Evolutionary conservation across 768 basidiomycete species (phyloP).

Genomic region (Macrolepiota albuminosa): DNA sequence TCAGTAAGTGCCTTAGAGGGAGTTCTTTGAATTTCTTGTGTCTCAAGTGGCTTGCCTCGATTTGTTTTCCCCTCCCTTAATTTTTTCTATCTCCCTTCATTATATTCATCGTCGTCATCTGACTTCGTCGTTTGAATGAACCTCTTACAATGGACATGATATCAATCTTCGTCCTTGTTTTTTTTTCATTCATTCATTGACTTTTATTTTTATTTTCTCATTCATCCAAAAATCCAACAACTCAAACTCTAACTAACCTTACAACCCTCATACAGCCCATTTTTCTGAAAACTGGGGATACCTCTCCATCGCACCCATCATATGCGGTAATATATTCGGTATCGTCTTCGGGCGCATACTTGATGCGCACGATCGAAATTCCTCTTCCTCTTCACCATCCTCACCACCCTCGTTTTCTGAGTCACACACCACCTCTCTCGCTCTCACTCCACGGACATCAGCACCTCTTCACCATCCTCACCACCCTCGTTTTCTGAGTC

Average conservation of each 20-base stretch:
- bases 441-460: background rate
- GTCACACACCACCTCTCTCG: slow-evolving; percentile 38
- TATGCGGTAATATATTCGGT: slow-evolving; percentile 82
- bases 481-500: slow-evolving; percentile 47
- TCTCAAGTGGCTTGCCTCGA: too few species aligned
- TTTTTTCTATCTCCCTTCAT: background rate
- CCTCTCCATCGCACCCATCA: slow-evolving; percentile 65
- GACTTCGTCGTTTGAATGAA: background rate
- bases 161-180: too few species aligned
- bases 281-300: slow-evolving; percentile 89
- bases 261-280: slow-evolving; percentile 37
- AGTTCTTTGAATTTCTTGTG: background rate
- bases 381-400: background rate
- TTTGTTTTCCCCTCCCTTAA: background rate
- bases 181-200: background rate
- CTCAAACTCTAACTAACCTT: background rate
- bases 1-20: slow-evolving; percentile 46
- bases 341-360: slow-evolving; percentile 76
- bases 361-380: slow-evolving; percentile 52
- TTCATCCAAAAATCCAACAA: background rate
- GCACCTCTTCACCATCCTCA: background rate
- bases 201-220: background rate
- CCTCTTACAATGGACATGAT: background rate
- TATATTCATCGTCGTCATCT: background rate
- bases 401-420: slow-evolving; percentile 41